Evolutionary conservation across 345 rosid species (phyloP), one percentile per base, ranked within the genome.

Genomic region (Acer campestre): DNA sequence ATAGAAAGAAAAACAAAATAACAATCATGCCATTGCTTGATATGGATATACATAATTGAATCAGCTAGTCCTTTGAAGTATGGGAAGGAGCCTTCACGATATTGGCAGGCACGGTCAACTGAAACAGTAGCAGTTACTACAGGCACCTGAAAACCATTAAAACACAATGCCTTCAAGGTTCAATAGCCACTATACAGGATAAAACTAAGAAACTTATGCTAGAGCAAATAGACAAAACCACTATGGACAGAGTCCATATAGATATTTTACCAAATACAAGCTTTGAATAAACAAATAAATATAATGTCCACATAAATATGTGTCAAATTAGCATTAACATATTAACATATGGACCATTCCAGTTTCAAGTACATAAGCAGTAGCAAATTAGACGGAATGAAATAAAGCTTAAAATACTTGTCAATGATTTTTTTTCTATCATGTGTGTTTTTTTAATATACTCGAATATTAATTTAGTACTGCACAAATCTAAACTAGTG

Each of bases 111-210:
- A 62, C 84, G 89, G 61, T 95, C 95, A 81, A 95, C 87, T 61
- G 94, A 90, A 80, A 93, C 78, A 70, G 85, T 84, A 74, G 99
- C 99, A 63, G 99, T 95, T 72, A 91, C 91, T 59, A 93, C 99
- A 80, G 99, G 99, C 46, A 95, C 98, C 99, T 95, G 86, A 75
- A 80, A 35, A 75, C 75, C 68, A 55, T 67, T 31, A 18, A 78
- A 80, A 76, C 25, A 17, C 61, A 79, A 70, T 66, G 67, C 62
- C 11, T 71, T 80, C 69, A 71, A 65, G 67, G 35, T 79, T 70
- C 38, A 58, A 18, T 70, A 35, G 64, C 58, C 75, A 61, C 14
- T 46, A 22, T n/a, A 46, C 18, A 79, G 40, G 53, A 73, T 29
- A 23, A 67, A 18, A 77, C 22, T 62, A 62, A 59, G 77, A 63